A percentile compares a stretch with the other conserved stretches of the same genome.
These are phyloP conservation scores for grape (Vitis vinifera) DNA, from an alignment of 164 flowering plant genomes.

Conservation along the genomic window DNA sequence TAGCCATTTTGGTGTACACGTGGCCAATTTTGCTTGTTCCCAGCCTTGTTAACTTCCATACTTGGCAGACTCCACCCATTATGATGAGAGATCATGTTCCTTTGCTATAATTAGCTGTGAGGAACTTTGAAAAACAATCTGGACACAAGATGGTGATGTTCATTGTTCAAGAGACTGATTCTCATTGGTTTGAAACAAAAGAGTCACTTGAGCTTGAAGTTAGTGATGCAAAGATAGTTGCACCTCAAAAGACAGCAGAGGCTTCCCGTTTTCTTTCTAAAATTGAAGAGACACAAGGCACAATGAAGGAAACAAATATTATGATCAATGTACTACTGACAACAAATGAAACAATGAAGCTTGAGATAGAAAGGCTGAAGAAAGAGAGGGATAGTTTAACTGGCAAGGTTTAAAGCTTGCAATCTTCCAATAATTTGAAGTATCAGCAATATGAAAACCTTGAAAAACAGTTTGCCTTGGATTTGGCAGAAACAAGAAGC, in stretches of 20 bases:
- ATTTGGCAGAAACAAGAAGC: conserved; percentile 34
- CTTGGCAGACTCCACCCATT: no score
- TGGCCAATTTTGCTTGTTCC: no score
- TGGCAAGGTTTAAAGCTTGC: conserved; percentile 48
- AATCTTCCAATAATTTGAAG: conserved; percentile 34
- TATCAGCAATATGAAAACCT: conserved; percentile 8
- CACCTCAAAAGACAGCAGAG: conserved; percentile 66
- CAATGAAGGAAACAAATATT: conserved; percentile 74
- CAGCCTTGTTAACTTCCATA: no score
- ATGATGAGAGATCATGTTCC: conserved; percentile 26
- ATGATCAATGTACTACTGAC: conserved; percentile 73
- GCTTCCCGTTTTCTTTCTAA: conserved; percentile 61
- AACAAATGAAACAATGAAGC: conserved; percentile 72
- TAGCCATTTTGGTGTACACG: no score
- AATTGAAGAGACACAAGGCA: conserved; percentile 80
- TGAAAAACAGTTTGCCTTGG: conserved; percentile 40
- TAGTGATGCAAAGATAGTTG: conserved; percentile 52
- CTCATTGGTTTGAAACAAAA: conserved; percentile 44
- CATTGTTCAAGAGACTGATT: conserved; percentile 36
- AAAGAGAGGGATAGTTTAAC: conserved; percentile 41
- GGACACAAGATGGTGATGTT: conserved; percentile 35
- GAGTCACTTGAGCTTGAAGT: conserved; percentile 67
- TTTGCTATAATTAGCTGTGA: conserved; percentile 40
- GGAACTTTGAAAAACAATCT: conserved; percentile 40
- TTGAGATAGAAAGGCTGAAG: conserved; percentile 19